Base-by-base conservation (phyloP, 164 flowering plant species). In the Protea cynaroides region DNA sequence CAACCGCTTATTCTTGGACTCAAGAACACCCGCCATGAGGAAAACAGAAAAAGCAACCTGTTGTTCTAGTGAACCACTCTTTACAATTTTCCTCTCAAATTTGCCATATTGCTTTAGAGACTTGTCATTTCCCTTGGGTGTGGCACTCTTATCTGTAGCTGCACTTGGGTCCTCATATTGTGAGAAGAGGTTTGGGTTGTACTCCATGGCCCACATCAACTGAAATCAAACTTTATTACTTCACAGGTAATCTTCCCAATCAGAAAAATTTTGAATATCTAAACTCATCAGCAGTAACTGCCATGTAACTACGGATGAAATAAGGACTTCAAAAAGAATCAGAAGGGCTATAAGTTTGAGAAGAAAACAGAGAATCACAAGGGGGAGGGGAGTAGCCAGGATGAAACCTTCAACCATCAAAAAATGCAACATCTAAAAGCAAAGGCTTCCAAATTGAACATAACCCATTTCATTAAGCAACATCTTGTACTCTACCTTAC, bases 171-270 rank as follows among this genome's bases (percentile, higher is more conserved):
- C 74, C 75, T 86, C 90, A 59, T 88, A 90, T 19, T 25, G 66
- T 18, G 85, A 70, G 73, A 84, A 92, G 53, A 82, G 78, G 76
- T 83, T 84, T 44, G 98, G 98, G 64, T 89, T 85, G 86, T 92
- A 92, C 65, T 92, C 98, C 96, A 92, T 89, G 49, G 91, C 95
- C 96, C 96, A 89, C 90, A 89, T 92, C 72, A 92, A 74, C 98
- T 92, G 84, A 70, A 81, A 79, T 29, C 61, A 72, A 75, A 58
- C 5, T 44, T 44, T 44, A 15, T 4, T 15, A 44, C 12, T 44
- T 44, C 49, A 4, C 15, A 44, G 49, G 49, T 44, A 44, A 44
- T 44, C 49, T 44, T 49, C 14, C 15, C 14, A 12, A 47, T 12
- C 17, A 49, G 1, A 18, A 12, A 18, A 12, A 49, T 49, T 15